Evolutionary conservation across 2,329 filamentous ascomycete genomes (phyloP), one percentile per base, ranked within the genome.

Genomic region (Sclerotinia trifoliorum): DNA sequence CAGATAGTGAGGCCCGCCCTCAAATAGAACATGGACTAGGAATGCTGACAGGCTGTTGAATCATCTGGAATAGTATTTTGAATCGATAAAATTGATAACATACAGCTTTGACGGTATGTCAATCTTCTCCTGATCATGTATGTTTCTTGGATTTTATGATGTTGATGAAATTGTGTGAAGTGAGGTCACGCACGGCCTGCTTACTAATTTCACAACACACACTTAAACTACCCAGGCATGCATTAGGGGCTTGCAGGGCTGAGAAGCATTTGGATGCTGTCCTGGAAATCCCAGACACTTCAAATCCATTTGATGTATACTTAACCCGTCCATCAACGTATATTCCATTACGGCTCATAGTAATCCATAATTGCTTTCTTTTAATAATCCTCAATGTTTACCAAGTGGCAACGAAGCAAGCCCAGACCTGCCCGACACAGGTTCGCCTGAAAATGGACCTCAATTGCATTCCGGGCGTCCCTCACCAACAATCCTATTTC

Each of bases 41-140:
- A 44, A 57, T 24, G 0, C n/a, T 4, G 7, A 24, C 6, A 24
- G 0, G 13, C 15, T 24, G 6, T 11, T 5, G 11, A n/a, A 21
- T 17, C 1, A 11, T n/a, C 35, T 8, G 35, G 10, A 1, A 32
- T 15, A 5, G n/a, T 8, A 8, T 10, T 19, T 35, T 1, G 11
- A 2, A 35, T 15, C 29, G 13, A 39, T 2, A n/a, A 32, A 19
- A 35, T 11, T 15, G 3, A 35, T 56, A 39, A 7, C 7, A n/a
- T n/a, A 21, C 21, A 11, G 3, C 1, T 3, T 3, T 32, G 2
- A 21, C 11, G 6, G 1, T 2, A 6, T 21, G 0, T 2, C 26
- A 11, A 17, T 11, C 7, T 6, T 10, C 1, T 39, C 2, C 32
- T 24, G 2, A 8, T 13, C 13, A 39, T 56, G 13, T 56, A 24